Evolutionary conservation across 768 basidiomycete species (phyloP).

Genomic region (Pulveroboletus ravenelii): DNA sequence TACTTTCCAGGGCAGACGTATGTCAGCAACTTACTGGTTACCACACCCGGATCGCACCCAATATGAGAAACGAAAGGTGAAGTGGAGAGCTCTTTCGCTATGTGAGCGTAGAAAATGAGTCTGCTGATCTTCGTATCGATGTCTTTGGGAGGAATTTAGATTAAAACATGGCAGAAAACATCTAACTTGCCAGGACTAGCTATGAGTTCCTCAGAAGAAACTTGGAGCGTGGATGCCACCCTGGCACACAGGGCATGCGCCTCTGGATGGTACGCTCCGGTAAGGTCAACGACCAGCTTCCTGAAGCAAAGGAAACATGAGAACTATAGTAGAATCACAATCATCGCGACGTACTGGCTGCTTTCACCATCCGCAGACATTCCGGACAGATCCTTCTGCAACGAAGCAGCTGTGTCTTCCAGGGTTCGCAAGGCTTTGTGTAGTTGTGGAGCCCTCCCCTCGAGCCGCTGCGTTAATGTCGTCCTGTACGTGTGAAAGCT

Average conservation of each 20-base stretch:
- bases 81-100: conserved; percentile 45
- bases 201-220: conserved; percentile 29
- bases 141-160: conserved; percentile 11
- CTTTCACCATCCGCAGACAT: conserved; percentile 40
- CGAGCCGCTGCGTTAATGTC: conserved; percentile 58
- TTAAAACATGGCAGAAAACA: not conserved
- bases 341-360: conserved; percentile 37
- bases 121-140: conserved; percentile 21
- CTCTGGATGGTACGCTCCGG: conserved; percentile 44
- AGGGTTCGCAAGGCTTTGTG: conserved; percentile 53
- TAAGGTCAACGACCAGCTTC: conserved; percentile 39
- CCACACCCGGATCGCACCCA: conserved; percentile 37
- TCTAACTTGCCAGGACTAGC: conserved; percentile 33
- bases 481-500: conserved; percentile 60
- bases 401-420: conserved; percentile 52
- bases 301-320: conserved; percentile 26
- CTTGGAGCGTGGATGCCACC: conserved; percentile 40
- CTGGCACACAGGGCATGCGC: conserved; percentile 44
- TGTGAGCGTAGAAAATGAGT: conserved; percentile 46
- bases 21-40: conserved; percentile 31
- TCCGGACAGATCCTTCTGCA: conserved; percentile 56
- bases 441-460: conserved; percentile 58
- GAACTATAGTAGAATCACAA: not conserved
- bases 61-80: conserved; percentile 41
- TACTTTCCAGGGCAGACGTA: not conserved